phyloP scores from a whole-genome alignment of 495 filamentous ascomycete species.

The Talaromyces liani region DNA sequence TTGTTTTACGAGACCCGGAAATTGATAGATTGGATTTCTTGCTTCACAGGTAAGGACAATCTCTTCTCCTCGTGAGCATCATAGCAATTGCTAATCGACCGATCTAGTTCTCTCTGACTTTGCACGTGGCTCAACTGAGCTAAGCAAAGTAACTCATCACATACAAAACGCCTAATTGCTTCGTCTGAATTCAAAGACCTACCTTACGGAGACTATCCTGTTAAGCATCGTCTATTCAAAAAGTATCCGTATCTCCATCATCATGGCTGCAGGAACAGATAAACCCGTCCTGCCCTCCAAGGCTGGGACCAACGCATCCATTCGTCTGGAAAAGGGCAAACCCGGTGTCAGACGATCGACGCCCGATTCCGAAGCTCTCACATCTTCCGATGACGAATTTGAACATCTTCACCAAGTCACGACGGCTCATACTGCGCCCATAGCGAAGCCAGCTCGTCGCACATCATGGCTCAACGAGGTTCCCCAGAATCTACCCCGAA shows the following conservation, averaged over 20 bases:
- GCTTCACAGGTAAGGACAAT: neutral
- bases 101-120: neutral
- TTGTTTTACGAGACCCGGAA: neutral
- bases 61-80: neutral
- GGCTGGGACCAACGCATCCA: slow-evolving; percentile 44
- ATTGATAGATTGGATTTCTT: slow-evolving; percentile 3
- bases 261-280: slow-evolving; percentile 11
- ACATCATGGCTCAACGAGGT: slow-evolving; percentile 51
- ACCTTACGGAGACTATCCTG: neutral
- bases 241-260: neutral
- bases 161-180: neutral
- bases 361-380: slow-evolving; percentile 86
- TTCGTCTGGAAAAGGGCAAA: slow-evolving; percentile 67
- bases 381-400: slow-evolving; percentile 85
- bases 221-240: neutral
- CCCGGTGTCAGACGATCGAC: slow-evolving; percentile 65
- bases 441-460: slow-evolving; percentile 37
- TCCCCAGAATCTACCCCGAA: slow-evolving; percentile 36
- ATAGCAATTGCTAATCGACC: neutral
- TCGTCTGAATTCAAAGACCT: neutral
- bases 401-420: slow-evolving; percentile 39
- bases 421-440: slow-evolving; percentile 25
- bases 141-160: neutral
- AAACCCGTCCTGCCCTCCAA: slow-evolving; percentile 32
- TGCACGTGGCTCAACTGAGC: neutral